A percentile compares a stretch with the other conserved stretches of the same genome.
phyloP scores from a whole-genome alignment of 441 rosid genomes.

The Brassica hybrid region DNA sequence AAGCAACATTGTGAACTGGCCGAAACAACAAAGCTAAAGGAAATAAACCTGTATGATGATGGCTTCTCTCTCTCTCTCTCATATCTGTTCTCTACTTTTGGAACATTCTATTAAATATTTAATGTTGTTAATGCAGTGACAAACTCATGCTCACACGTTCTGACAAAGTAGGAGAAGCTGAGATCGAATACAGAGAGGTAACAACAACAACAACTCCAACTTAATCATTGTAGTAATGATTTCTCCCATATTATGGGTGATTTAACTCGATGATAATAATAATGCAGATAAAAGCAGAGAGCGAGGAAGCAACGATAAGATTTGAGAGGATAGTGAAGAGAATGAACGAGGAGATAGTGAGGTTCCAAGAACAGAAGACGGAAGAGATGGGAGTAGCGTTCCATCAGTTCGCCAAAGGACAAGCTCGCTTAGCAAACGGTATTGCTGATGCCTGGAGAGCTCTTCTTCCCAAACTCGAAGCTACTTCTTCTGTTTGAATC shows the following conservation, averaged over 20 bases:
- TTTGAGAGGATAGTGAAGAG: slow-evolving; percentile 75
- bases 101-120: slow-evolving; percentile 2
- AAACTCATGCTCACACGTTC: slow-evolving; percentile 93
- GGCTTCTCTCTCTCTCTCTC: slow-evolving; percentile 5
- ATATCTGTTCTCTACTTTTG: background rate
- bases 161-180: slow-evolving; percentile 90
- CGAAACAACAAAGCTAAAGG: slow-evolving; percentile 94
- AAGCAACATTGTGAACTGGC: slow-evolving; percentile 95
- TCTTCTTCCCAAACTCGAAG: slow-evolving; percentile 96
- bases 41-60: slow-evolving; percentile 85
- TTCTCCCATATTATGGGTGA: background rate
- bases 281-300: slow-evolving; percentile 80
- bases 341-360: slow-evolving; percentile 91
- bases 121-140: slow-evolving; percentile 58
- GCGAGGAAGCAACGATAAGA: slow-evolving; percentile 79
- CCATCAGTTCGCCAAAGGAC: slow-evolving; percentile 96
- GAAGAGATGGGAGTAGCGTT: slow-evolving; percentile 87
- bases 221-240: slow-evolving; percentile 8
- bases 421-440: slow-evolving; percentile 81
- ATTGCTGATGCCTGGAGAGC: slow-evolving; percentile 96
- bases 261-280: slow-evolving; percentile 32
- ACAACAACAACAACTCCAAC: slow-evolving; percentile 29
- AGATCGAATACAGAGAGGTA: slow-evolving; percentile 85
- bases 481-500: slow-evolving; percentile 40
- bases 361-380: slow-evolving; percentile 93